Evolutionary conservation across 805 yeast genomes (phyloP).

Genomic region (Saccharomycopsis sp.): DNA sequence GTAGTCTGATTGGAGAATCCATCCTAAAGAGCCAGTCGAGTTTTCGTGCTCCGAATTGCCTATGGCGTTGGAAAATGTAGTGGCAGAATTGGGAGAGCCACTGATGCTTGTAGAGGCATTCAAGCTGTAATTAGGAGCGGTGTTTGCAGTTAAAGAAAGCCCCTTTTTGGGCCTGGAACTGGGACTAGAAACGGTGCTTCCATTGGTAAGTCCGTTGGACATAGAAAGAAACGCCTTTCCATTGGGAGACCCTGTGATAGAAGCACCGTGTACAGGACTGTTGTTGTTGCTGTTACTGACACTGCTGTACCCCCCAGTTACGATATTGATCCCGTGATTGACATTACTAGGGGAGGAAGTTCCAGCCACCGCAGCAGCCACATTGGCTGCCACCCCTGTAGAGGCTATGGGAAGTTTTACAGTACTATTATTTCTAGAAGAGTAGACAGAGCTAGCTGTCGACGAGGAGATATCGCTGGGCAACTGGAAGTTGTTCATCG

Average conservation of each 20-base stretch:
- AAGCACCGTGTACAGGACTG: conserved; percentile 7
- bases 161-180: background rate
- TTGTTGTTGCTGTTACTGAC: conserved; percentile 23
- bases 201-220: background rate
- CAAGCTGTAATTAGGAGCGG: background rate
- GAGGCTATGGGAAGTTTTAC: conserved; percentile 10
- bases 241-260: background rate
- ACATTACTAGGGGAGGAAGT: conserved; percentile 22
- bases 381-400: conserved; percentile 24
- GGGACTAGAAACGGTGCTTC: background rate
- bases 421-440: conserved; percentile 14
- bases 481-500: conserved; percentile 69
- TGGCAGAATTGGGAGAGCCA: background rate
- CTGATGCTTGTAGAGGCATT: background rate
- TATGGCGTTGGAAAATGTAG: background rate
- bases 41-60: conserved; percentile 8
- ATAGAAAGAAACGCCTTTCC: background rate
- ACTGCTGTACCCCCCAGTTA: background rate
- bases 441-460: conserved; percentile 14
- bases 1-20: conserved; percentile 48
- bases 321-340: background rate
- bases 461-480: conserved; percentile 31
- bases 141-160: background rate
- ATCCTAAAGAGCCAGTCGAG: conserved; percentile 61
- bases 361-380: conserved; percentile 21